Evolutionary conservation across 2,329 filamentous ascomycete species (phyloP).

Genomic region (Onygenales sp.): DNA sequence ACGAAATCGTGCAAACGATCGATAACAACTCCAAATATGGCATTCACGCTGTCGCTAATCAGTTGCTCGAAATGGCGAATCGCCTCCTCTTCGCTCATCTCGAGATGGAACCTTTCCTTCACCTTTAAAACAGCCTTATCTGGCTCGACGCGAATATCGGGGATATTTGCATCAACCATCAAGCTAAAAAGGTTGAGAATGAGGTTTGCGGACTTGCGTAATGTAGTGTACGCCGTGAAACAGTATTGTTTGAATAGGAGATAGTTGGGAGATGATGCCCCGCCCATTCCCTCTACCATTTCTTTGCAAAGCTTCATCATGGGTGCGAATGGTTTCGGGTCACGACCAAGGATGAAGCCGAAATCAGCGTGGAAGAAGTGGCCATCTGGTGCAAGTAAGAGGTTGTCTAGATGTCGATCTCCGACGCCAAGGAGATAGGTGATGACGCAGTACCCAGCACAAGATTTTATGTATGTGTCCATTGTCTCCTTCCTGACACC

Average conservation of each 20-base stretch:
- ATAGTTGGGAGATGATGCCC: slow-evolving; percentile 70
- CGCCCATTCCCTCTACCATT: slow-evolving; percentile 98
- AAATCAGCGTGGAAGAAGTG: slow-evolving; percentile 99
- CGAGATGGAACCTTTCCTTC: slow-evolving; percentile 85
- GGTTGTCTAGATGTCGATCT: slow-evolving; percentile 90
- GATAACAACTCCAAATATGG: slow-evolving; percentile 86
- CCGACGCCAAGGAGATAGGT: slow-evolving; percentile 96
- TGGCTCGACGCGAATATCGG: slow-evolving; percentile 83
- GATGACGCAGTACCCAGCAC: slow-evolving; percentile 96
- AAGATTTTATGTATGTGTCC: slow-evolving; percentile 91
- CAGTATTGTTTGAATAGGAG: slow-evolving; percentile 89
- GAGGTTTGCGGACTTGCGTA: slow-evolving; percentile 80
- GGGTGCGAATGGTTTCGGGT: slow-evolving; percentile 94
- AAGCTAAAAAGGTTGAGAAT: slow-evolving; percentile 92
- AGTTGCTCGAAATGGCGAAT: slow-evolving; percentile 78
- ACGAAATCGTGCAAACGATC: slow-evolving; percentile 90
- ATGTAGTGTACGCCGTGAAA: slow-evolving; percentile 84
- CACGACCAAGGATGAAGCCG: slow-evolving; percentile 91
- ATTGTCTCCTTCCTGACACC: slow-evolving; percentile 86
- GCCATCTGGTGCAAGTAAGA: slow-evolving; percentile 77
- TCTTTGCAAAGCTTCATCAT: slow-evolving; percentile 95
- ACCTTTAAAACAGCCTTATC: slow-evolving; percentile 94
- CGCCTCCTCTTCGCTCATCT: slow-evolving; percentile 85
- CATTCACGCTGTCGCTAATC: slow-evolving; percentile 83
- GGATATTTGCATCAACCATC: slow-evolving; percentile 97